Percentiles rank a stretch among this genome's conserved stretches.
Evolutionary conservation across 106 monocot genomes (phyloP).

Genomic region (Allium sativum): DNA sequence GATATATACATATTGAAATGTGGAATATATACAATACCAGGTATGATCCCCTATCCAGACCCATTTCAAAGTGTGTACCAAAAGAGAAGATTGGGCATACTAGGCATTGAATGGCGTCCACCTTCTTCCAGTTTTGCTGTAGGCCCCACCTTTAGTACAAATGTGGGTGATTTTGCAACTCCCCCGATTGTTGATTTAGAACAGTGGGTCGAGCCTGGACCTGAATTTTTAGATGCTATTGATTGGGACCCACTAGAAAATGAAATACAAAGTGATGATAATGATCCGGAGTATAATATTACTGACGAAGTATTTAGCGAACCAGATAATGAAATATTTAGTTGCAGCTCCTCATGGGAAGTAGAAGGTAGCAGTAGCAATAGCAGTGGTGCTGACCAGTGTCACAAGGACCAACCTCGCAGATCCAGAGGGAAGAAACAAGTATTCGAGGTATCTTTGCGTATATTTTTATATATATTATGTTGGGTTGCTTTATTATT

Average conservation of each 20-base stretch:
- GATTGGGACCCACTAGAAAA: constrained; percentile 78
- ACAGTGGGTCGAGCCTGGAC: constrained; percentile 67
- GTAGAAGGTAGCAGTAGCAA: constrained; percentile 48
- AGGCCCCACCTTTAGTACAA: constrained; percentile 62
- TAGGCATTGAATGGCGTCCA: constrained; percentile 91
- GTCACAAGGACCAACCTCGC: constrained; percentile 38
- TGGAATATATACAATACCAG: constrained; percentile 25
- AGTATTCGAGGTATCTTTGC: constrained; percentile 42
- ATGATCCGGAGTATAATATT: constrained; percentile 87
- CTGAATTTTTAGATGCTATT: constrained; percentile 75
- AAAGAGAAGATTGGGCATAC: constrained; percentile 53
- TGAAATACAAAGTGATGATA: constrained; percentile 82
- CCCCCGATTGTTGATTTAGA: constrained; percentile 72
- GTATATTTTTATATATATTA: too few relatives aligned
- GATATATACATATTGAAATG: neutral
- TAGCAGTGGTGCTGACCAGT: constrained; percentile 27
- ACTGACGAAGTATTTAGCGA: constrained; percentile 75
- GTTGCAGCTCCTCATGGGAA: constrained; percentile 44
- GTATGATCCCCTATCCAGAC: constrained; percentile 92
- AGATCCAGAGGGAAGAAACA: constrained; percentile 73
- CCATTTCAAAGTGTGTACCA: constrained; percentile 94
- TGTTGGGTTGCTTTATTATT: too few relatives aligned
- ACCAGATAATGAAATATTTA: constrained; percentile 50
- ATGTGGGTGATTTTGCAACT: constrained; percentile 56
- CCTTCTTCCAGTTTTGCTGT: constrained; percentile 73